phyloP scores from a whole-genome alignment of 108 stramenopile genomes.

The Cylindrotheca closterium region DNA sequence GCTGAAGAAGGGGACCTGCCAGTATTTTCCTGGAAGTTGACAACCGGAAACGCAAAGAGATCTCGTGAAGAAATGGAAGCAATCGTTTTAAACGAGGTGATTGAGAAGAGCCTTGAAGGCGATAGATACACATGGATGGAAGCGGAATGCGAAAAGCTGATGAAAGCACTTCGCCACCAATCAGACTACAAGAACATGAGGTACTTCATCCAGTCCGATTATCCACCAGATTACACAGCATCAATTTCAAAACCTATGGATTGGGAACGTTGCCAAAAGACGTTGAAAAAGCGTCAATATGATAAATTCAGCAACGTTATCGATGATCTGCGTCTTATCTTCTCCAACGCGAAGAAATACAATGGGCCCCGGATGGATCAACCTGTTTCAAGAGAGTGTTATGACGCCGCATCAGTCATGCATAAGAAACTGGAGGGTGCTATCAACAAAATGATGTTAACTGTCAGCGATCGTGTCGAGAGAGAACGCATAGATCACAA shows the following conservation, averaged over 20 bases:
- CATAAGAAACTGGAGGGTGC: constrained; percentile 75
- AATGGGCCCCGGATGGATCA: constrained; percentile 54
- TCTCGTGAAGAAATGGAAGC: constrained; percentile 80
- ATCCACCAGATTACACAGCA: constrained; percentile 76
- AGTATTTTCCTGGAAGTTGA: constrained; percentile 72
- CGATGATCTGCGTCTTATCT: constrained; percentile 78
- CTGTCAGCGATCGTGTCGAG: constrained; percentile 71
- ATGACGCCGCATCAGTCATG: constrained; percentile 74
- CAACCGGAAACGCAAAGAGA: constrained; percentile 57
- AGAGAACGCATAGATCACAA: constrained; percentile 76
- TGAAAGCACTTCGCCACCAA: constrained; percentile 76
- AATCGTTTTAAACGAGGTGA: constrained; percentile 66
- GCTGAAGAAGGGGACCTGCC: constrained; percentile 48
- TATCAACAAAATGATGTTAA: constrained; percentile 76
- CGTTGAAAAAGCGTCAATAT: constrained; percentile 67
- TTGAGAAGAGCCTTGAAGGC: constrained; percentile 72
- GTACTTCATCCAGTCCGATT: constrained; percentile 63
- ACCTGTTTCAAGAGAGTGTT: constrained; percentile 63
- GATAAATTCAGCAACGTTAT: constrained; percentile 66
- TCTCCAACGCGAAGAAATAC: constrained; percentile 85
- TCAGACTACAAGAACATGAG: constrained; percentile 72
- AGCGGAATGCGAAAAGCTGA: constrained; percentile 74
- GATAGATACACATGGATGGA: constrained; percentile 81
- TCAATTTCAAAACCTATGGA: constrained; percentile 84
- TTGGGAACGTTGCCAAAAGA: constrained; percentile 70